Evolutionary conservation across 805 yeast genomes (phyloP), one percentile per base, ranked within the genome.

Genomic region (Yarrowia sp.): DNA sequence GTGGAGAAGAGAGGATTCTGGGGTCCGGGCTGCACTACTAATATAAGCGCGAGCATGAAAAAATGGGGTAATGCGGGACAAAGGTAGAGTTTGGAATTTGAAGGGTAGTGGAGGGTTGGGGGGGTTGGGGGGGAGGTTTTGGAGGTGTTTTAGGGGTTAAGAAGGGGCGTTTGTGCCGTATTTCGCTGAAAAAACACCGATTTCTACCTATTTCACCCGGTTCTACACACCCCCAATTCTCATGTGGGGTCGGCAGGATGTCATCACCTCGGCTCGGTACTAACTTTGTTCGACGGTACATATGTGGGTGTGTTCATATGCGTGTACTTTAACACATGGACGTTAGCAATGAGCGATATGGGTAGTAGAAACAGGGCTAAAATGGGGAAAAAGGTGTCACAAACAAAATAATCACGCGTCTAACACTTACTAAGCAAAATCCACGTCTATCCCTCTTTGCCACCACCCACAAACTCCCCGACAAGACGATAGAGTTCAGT

Each of bases 181-280:
- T 38, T 14, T 14, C 28, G 17, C 8, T 1, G 3, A 4, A 4
- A 22, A 22, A 22, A 8, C 35, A 14, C 48, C 1, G 3, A 8
- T 6, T 7, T 13, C 1, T 1, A 4, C 3, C 13, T 17, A n/a
- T 1, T 44, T 6, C 3, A 28, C 35, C 3, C 6, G 17, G 1
- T 3, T 11, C 17, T 8, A n/a, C 8, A 1, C 4, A 4, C 6
- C 8, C 11, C 2, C 4, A 42, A 18, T 10, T 8, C 51, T 31
- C 28, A n/a, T 51, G 58, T 38, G 58, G 58, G 58, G 58, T 51
- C 58, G 58, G 58, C 58, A 51, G 43, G 22, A 18, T 43, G 35
- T 51, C 57, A 51, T 36, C 58, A 22, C 58, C 58, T 51, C 58
- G 58, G 58, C 58, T 51, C 58, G 58, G 58, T 51, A 36, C 58